Conservation (phyloP, 805 yeast genomes). For the Naumovozyma dairenensis region DNA sequence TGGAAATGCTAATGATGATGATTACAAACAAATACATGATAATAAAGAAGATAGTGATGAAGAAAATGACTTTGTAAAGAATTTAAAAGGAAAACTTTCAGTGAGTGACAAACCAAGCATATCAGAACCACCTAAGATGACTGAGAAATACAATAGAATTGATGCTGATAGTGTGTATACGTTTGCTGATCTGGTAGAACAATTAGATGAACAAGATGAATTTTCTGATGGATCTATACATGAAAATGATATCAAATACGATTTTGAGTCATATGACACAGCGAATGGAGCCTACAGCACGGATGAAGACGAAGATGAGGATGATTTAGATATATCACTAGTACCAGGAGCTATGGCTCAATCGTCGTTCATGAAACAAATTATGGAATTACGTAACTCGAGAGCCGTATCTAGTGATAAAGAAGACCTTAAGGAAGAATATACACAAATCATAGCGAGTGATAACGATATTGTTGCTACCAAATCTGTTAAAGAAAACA, state of each 20-base stretch:
- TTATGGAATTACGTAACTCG: constrained; percentile 13
- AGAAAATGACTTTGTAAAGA: constrained; percentile 13
- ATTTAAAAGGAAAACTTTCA: constrained; percentile 10
- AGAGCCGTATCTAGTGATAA: neutral
- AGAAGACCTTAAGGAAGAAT: neutral
- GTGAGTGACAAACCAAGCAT: too few relatives aligned
- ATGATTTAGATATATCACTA: constrained; percentile 8
- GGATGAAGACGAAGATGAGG: constrained; percentile 15
- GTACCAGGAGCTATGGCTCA: constrained; percentile 21
- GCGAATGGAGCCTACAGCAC: constrained; percentile 8
- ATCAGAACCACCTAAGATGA: too few relatives aligned
- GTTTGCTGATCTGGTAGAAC: constrained; percentile 26
- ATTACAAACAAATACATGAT: constrained; percentile 2
- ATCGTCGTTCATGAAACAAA: constrained; percentile 21
- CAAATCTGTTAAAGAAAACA: constrained; percentile 2
- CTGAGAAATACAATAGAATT: constrained; percentile 7
- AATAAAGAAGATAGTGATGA: constrained; percentile 3
- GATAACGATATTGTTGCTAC: neutral
- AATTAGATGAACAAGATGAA: constrained; percentile 25
- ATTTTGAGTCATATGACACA: constrained; percentile 12
- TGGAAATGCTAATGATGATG: constrained; percentile 3
- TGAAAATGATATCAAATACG: constrained; percentile 15
- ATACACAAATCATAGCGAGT: neutral
- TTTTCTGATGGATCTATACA: constrained; percentile 19
- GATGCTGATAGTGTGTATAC: constrained; percentile 23